Percentiles rank a stretch among this genome's conserved stretches.
Conservation (phyloP, 129 eudicot species). For the Ambrosia artemisiifolia region DNA sequence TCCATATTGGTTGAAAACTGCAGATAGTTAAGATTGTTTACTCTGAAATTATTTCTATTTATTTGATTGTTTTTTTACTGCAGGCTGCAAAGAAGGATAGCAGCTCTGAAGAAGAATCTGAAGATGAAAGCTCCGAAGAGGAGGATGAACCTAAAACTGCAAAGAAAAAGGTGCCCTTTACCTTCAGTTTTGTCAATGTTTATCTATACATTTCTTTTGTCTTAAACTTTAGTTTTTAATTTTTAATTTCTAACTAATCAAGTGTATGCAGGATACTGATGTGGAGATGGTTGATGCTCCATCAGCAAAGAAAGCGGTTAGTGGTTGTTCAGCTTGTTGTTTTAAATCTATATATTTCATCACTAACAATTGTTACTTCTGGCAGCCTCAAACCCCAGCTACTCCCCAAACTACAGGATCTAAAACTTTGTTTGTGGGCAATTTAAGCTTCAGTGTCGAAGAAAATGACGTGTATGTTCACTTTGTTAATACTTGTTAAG, state of each 20-base stretch:
- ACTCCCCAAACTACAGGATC: constrained; percentile 65
- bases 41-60: neutral
- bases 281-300: constrained; percentile 69
- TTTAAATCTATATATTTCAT: neutral
- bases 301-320: constrained; percentile 51
- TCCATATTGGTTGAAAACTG: neutral
- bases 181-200: neutral
- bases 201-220: no score
- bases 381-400: constrained; percentile 76
- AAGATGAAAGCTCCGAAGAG: constrained; percentile 47
- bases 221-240: neutral
- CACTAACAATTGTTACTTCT: neutral
- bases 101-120: constrained; percentile 40
- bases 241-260: neutral
- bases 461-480: constrained; percentile 63
- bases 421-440: constrained; percentile 87
- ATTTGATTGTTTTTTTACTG: neutral
- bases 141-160: constrained; percentile 51
- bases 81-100: constrained; percentile 25
- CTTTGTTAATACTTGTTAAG: neutral
- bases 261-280: constrained; percentile 42
- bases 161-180: constrained; percentile 39
- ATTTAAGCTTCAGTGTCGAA: constrained; percentile 52
- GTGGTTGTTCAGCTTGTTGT: constrained; percentile 6
- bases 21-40: neutral